A percentile compares a stretch with the other conserved stretches of the same genome.
These are phyloP conservation scores for Vitis hybrid DNA, from an alignment of 177 flowering plant genomes.

Conservation along the genomic window DNA sequence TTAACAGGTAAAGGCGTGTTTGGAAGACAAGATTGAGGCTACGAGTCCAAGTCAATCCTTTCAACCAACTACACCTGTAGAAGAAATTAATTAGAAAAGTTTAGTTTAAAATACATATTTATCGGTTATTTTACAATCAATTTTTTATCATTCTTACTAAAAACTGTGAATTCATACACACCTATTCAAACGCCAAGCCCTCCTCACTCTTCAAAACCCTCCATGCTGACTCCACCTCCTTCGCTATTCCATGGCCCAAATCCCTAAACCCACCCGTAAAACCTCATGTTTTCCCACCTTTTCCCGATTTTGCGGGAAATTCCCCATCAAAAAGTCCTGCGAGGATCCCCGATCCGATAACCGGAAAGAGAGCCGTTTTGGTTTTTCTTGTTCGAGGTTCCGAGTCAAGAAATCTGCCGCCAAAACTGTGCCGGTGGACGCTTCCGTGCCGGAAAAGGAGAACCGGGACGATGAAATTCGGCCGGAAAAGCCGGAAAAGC, in stretches of 20 bases:
- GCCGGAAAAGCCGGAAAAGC: background rate
- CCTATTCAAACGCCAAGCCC: background rate
- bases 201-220: background rate
- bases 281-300: conserved; percentile 20
- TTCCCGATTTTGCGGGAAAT: conserved; percentile 18
- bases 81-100: no score
- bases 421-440: conserved; percentile 33
- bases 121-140: background rate
- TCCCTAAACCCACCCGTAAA: conserved; percentile 7
- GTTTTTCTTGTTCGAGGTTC: conserved; percentile 17
- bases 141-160: background rate
- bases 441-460: background rate
- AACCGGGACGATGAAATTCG: background rate
- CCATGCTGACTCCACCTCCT: conserved; percentile 15
- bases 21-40: no score
- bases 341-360: background rate
- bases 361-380: background rate
- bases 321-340: background rate
- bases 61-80: no score
- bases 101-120: background rate
- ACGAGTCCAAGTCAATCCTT: no score
- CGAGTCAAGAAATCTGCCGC: conserved; percentile 17
- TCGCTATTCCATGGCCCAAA: conserved; percentile 15
- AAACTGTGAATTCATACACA: background rate
- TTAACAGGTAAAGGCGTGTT: no score